Evolutionary conservation across 805 yeast species (phyloP).

Genomic region (Yarrowia keelungensis): DNA sequence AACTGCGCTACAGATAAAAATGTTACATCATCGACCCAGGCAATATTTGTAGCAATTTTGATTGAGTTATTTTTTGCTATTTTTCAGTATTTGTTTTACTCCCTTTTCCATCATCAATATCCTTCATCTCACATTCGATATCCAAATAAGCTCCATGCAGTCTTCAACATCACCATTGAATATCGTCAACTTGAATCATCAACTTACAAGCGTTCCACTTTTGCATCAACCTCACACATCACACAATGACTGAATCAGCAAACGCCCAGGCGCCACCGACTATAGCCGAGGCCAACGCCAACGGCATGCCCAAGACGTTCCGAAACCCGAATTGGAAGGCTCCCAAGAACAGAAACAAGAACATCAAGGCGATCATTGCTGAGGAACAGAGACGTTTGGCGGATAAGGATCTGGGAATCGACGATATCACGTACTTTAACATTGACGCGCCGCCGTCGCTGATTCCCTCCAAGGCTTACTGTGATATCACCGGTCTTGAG

Average conservation of each 20-base stretch:
- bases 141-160: too few relatives aligned
- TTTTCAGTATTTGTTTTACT: too few relatives aligned
- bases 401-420: slow-evolving; percentile 43
- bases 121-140: too few relatives aligned
- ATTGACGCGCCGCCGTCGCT: slow-evolving; percentile 88
- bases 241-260: slow-evolving; percentile 8
- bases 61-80: too few relatives aligned
- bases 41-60: too few relatives aligned
- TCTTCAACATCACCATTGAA: not conserved
- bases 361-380: slow-evolving; percentile 70
- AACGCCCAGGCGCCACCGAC: slow-evolving; percentile 15
- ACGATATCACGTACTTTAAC: slow-evolving; percentile 67
- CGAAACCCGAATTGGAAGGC: slow-evolving; percentile 62
- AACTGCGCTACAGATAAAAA: too few relatives aligned
- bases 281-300: slow-evolving; percentile 32
- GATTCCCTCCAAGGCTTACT: slow-evolving; percentile 79
- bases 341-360: slow-evolving; percentile 70
- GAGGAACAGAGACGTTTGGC: slow-evolving; percentile 79
- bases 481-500: slow-evolving; percentile 91
- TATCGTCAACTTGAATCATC: not conserved
- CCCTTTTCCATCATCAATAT: too few relatives aligned
- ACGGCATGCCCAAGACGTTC: slow-evolving; percentile 51
- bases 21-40: too few relatives aligned
- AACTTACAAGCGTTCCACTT: not conserved
- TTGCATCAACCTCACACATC: not conserved